These are phyloP conservation scores for Candolleomyces aberdarensis DNA, from an alignment of 768 basidiomycete genomes.

Conservation along the genomic window DNA sequence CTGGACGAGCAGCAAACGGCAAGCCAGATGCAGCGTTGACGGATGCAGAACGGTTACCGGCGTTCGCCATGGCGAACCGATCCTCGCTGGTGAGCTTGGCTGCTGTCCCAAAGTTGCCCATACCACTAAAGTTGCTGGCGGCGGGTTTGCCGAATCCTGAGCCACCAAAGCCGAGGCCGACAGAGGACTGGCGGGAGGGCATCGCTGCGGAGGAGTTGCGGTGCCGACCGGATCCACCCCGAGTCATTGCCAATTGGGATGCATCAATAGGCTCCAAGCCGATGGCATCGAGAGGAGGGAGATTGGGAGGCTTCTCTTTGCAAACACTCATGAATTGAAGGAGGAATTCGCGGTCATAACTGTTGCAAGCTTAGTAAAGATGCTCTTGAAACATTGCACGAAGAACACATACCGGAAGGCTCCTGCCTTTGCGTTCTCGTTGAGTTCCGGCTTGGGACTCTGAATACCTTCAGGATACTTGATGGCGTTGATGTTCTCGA, in stretches of 20 bases:
- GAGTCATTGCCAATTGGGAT: slow-evolving; percentile 44
- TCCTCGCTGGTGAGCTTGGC: slow-evolving; percentile 70
- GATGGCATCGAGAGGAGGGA: slow-evolving; percentile 87
- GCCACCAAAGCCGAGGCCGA: slow-evolving; percentile 35
- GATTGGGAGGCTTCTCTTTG: slow-evolving; percentile 89
- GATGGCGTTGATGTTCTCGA: slow-evolving; percentile 76
- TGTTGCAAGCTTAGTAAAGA: slow-evolving; percentile 22
- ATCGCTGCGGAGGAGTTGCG: slow-evolving; percentile 39
- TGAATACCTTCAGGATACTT: slow-evolving; percentile 80
- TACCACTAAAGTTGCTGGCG: slow-evolving; percentile 42
- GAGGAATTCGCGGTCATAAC: slow-evolving; percentile 97
- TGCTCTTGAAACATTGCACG: not conserved
- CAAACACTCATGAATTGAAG: slow-evolving; percentile 95
- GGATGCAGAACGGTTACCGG: slow-evolving; percentile 48
- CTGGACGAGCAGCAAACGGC: slow-evolving; percentile 47
- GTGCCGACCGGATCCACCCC: slow-evolving; percentile 60
- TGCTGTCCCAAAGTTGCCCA: slow-evolving; percentile 66
- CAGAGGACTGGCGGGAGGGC: slow-evolving; percentile 44
- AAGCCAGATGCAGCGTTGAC: slow-evolving; percentile 48
- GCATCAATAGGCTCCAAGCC: slow-evolving; percentile 81
- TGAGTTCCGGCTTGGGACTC: slow-evolving; percentile 84
- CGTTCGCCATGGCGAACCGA: slow-evolving; percentile 46
- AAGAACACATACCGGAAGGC: slow-evolving; percentile 68
- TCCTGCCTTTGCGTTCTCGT: slow-evolving; percentile 77
- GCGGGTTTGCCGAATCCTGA: slow-evolving; percentile 48